phyloP scores from a whole-genome alignment of 441 rosid genomes.

The Brassica balearica region DNA sequence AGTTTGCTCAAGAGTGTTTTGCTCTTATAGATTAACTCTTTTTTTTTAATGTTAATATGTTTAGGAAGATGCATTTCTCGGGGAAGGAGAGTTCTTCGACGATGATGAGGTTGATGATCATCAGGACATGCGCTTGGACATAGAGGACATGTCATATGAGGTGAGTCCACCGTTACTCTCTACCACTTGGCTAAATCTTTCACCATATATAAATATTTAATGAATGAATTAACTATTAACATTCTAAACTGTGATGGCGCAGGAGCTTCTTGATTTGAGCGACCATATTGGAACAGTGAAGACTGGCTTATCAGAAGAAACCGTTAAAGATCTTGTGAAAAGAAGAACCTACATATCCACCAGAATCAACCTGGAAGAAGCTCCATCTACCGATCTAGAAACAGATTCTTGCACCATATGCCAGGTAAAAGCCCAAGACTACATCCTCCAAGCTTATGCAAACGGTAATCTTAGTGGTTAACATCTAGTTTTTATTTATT shows the following conservation, averaged over 20 bases:
- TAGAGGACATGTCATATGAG: constrained; percentile 94
- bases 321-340: constrained; percentile 52
- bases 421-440: not conserved
- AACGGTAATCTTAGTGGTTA: not conserved
- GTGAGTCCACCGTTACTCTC: constrained; percentile 48
- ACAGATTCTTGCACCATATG: constrained; percentile 8
- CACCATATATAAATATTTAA: not conserved
- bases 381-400: constrained; percentile 7
- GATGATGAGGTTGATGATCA: constrained; percentile 72
- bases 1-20: constrained; percentile 10
- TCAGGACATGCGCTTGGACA: constrained; percentile 92
- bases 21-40: not conserved
- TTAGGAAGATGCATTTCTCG: constrained; percentile 77
- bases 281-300: constrained; percentile 83
- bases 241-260: constrained; percentile 33
- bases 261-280: constrained; percentile 92
- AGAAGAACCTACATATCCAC: constrained; percentile 54
- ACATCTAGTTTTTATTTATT: not conserved
- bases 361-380: constrained; percentile 4
- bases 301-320: constrained; percentile 83
- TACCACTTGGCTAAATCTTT: constrained; percentile 9
- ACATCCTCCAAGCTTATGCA: not conserved
- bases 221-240: not conserved
- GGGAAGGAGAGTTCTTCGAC: constrained; percentile 54
- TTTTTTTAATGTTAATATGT: constrained; percentile 35